Evolutionary conservation across 306 rosid species (phyloP), one percentile per base, ranked within the genome.

Genomic region (Potentilla sterilis): DNA sequence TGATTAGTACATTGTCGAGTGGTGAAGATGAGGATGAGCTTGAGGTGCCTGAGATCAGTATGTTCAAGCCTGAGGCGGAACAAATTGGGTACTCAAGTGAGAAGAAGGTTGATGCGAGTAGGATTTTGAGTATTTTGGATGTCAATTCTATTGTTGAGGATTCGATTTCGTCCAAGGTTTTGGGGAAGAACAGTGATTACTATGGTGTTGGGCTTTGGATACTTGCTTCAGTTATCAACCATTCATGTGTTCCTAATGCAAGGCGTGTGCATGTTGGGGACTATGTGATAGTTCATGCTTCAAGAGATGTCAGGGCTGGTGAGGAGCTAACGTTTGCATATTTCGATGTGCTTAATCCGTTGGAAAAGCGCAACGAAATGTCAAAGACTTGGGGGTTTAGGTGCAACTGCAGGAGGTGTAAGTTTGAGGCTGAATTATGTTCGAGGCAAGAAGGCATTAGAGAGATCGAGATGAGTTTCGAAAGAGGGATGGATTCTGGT

Each of bases 131-230:
- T 43, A 72, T 85, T 41, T 81, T 95, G 85, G 99, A 90, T 82
- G 95, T 89, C 24, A 95, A 95, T 81, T 89, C 99, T 12, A 88
- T 92, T 6, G 91, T 90, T 49, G 97, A 90, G 71, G 87, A 83
- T 81, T 85, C 93, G 1, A 81, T 81, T 75, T 90, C 89, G 2
- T 85, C 96, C 13, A 89, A 84, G 83, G 91, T 89, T 55, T 72
- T 90, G 74, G 97, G 99, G 67, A 90, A 83, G 76, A 87, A 89
- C 75, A 83, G 84, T 24, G 93, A 85, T 46, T 90, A 81, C 41
- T 84, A 95, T 75, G 93, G 97, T 74, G 88, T 95, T 44, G 99
- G 97, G 28, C 6, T 92, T 13, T 92, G 99, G 99, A 5, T 95
- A 51, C 83, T 90, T 14, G 87, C 99, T 61, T 66, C 96, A 5